Evolutionary conservation across 2,329 filamentous ascomycete species (phyloP).

Genomic region (Phaeophleospora eucalypticola): DNA sequence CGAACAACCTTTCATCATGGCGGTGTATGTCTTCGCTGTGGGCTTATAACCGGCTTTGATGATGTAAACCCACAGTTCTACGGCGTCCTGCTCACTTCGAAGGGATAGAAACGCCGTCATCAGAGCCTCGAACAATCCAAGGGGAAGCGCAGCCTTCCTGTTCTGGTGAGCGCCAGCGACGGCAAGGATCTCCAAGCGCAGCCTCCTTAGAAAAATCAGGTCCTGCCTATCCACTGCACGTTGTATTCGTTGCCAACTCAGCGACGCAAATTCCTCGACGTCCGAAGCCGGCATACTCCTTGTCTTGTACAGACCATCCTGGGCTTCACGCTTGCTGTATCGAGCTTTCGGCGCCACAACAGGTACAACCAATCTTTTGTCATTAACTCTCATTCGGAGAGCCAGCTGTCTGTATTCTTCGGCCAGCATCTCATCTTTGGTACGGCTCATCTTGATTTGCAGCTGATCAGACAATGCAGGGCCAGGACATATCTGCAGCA

Average conservation of each 20-base stretch:
- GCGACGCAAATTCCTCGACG: constrained; percentile 2
- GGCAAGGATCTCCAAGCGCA: constrained; percentile 8
- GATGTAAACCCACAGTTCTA: constrained; percentile 58
- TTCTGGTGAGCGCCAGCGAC: constrained; percentile 6
- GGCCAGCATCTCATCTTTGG: not conserved
- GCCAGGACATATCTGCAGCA: constrained; percentile 4
- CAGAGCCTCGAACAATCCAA: constrained; percentile 38
- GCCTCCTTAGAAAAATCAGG: constrained; percentile 4
- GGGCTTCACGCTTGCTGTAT: too few relatives aligned
- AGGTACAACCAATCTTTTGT: too few relatives aligned
- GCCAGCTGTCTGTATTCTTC: constrained; percentile 4
- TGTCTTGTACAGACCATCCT: too few relatives aligned
- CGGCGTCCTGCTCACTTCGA: constrained; percentile 40
- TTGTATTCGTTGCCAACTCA: constrained; percentile 7
- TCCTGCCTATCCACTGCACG: constrained; percentile 9
- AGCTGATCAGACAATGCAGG: not conserved
- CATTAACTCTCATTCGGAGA: not conserved
- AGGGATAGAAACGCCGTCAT: constrained; percentile 47
- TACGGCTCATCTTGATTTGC: not conserved
- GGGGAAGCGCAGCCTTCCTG: constrained; percentile 16
- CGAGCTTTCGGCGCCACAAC: too few relatives aligned
- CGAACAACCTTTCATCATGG: constrained; percentile 66
- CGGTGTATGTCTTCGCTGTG: constrained; percentile 63
- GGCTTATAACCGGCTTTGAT: constrained; percentile 53
- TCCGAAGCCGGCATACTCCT: too few relatives aligned